A percentile compares a stretch with the other conserved stretches of the same genome.
These are phyloP conservation scores for Globisporangium radiosum DNA, from an alignment of 352 stramenopile species.

Conservation along the genomic window DNA sequence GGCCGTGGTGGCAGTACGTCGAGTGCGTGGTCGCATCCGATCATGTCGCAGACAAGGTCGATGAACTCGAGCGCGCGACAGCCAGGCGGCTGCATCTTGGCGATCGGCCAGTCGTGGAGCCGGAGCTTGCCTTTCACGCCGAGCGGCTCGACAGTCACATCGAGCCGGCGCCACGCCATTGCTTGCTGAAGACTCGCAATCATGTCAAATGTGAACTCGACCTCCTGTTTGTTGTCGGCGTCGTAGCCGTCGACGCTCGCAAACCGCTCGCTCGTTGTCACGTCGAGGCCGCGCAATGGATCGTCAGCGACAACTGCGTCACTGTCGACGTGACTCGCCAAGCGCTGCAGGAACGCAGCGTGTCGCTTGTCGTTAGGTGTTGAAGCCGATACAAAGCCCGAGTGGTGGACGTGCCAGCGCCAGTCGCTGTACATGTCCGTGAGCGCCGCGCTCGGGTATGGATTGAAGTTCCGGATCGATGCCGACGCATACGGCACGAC, in stretches of 20 bases:
- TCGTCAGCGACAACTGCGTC: conserved; percentile 21
- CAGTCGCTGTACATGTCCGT: conserved; percentile 50
- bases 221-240: conserved; percentile 73
- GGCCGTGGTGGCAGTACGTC: too few species aligned
- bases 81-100: conserved; percentile 65
- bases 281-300: conserved; percentile 4
- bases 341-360: conserved; percentile 21
- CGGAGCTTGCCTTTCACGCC: conserved; percentile 63
- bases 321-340: conserved; percentile 43
- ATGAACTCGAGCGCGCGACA: conserved; percentile 68
- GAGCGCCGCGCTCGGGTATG: conserved; percentile 45
- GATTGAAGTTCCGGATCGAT: conserved; percentile 66
- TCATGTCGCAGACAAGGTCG: conserved; percentile 61
- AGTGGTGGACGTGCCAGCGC: conserved; percentile 68
- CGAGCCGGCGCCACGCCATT: conserved; percentile 55
- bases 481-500: conserved; percentile 67
- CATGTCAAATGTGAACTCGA: conserved; percentile 64
- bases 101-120: conserved; percentile 77
- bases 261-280: conserved; percentile 17
- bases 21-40: conserved; percentile 39
- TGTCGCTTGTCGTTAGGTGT: not conserved
- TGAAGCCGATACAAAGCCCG: conserved; percentile 30
- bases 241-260: conserved; percentile 56
- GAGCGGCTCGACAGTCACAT: conserved; percentile 53
- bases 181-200: conserved; percentile 42